Evolutionary conservation across 768 basidiomycete genomes (phyloP).

Genomic region (Lactifluus volemus): DNA sequence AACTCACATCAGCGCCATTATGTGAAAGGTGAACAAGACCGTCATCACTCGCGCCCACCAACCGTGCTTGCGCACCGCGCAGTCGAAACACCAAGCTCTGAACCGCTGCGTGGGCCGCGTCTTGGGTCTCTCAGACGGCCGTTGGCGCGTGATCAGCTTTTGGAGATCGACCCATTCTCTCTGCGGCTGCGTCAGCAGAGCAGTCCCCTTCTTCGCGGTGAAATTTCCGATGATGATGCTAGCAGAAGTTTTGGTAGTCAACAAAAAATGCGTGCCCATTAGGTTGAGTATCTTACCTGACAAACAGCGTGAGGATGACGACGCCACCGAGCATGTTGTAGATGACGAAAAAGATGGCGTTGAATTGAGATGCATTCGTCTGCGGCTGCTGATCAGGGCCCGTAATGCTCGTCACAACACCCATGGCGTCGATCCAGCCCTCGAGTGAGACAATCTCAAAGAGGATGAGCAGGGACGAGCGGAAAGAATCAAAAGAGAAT

Average conservation of each 20-base stretch:
- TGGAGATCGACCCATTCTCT: constrained; percentile 92
- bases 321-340: constrained; percentile 90
- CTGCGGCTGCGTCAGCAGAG: constrained; percentile 79
- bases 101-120: constrained; percentile 43
- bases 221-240: constrained; percentile 97
- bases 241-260: constrained; percentile 7
- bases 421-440: constrained; percentile 96
- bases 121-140: constrained; percentile 76
- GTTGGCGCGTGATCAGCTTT: constrained; percentile 79
- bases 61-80: constrained; percentile 86
- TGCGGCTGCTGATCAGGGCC: constrained; percentile 61
- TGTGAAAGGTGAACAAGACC: constrained; percentile 68
- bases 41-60: constrained; percentile 87
- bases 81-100: constrained; percentile 83
- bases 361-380: constrained; percentile 63
- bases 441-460: constrained; percentile 96
- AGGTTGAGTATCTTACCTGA: constrained; percentile 49
- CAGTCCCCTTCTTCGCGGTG: constrained; percentile 75
- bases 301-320: constrained; percentile 82
- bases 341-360: constrained; percentile 85
- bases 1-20: constrained; percentile 71
- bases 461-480: constrained; percentile 75
- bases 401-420: constrained; percentile 66
- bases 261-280: not conserved
- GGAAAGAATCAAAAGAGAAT: constrained; percentile 88